Evolutionary conservation across 495 filamentous ascomycete genomes (phyloP).

Genomic region (Neurospora sp.): DNA sequence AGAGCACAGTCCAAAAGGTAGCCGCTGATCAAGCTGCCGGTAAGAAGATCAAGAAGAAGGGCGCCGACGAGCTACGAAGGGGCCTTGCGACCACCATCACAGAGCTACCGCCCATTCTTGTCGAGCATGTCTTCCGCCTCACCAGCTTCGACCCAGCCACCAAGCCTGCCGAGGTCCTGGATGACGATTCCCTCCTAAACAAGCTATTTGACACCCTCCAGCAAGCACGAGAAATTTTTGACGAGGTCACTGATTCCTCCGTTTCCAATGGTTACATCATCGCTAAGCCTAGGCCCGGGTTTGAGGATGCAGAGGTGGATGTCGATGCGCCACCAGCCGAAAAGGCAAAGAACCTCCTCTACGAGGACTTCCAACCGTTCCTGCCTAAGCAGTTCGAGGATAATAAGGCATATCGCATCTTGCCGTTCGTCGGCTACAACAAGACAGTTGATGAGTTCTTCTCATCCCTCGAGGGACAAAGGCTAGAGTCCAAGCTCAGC

Average conservation of each 20-base stretch:
- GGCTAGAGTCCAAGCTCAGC: constrained; percentile 68
- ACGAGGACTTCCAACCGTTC: constrained; percentile 96
- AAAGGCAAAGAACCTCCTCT: constrained; percentile 48
- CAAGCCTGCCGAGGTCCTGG: constrained; percentile 57
- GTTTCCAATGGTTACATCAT: constrained; percentile 76
- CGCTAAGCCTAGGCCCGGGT: constrained; percentile 48
- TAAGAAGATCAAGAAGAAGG: constrained; percentile 70
- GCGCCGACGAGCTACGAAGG: constrained; percentile 62
- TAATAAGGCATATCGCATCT: constrained; percentile 49
- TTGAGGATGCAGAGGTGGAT: background rate
- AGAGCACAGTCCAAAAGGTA: constrained; percentile 49
- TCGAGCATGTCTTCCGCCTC: constrained; percentile 75
- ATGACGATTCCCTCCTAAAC: constrained; percentile 52
- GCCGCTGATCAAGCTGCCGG: constrained; percentile 34
- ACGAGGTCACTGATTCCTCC: constrained; percentile 48
- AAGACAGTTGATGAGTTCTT: constrained; percentile 93
- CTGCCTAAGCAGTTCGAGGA: constrained; percentile 72
- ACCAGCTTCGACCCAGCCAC: constrained; percentile 54
- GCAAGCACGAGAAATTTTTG: constrained; percentile 55
- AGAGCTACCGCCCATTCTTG: constrained; percentile 73
- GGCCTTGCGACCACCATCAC: constrained; percentile 72
- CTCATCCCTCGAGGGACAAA: constrained; percentile 91
- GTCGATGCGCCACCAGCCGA: constrained; percentile 10
- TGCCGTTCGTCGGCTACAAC: constrained; percentile 78
- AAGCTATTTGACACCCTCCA: constrained; percentile 53